Percentiles rank a stretch among this genome's conserved stretches.
phyloP scores from a whole-genome alignment of 2,329 filamentous ascomycete genomes.

The Nannizziopsis arthrosporioides region DNA sequence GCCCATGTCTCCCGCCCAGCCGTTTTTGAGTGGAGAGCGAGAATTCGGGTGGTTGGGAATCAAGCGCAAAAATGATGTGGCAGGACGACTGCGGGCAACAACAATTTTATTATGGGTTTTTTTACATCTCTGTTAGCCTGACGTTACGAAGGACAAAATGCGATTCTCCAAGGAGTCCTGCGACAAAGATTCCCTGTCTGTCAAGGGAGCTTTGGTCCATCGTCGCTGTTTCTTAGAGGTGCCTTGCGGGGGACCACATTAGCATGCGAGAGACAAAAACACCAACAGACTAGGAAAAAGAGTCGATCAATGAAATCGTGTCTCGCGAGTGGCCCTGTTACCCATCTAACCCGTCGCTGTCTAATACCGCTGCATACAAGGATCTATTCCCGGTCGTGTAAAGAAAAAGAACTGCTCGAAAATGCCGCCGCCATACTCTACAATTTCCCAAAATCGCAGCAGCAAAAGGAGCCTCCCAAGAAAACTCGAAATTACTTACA shows the following conservation, averaged over 20 bases:
- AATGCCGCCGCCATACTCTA: constrained; percentile 5
- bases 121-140: neutral
- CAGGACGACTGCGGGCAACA: constrained; percentile 3
- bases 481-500: constrained; percentile 40
- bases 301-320: too few relatives aligned
- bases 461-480: neutral
- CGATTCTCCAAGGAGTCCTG: neutral
- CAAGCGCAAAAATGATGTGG: constrained; percentile 9
- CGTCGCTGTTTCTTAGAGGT: too few relatives aligned
- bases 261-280: too few relatives aligned
- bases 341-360: too few relatives aligned
- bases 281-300: too few relatives aligned
- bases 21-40: neutral
- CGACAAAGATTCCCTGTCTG: too few relatives aligned
- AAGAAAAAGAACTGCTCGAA: too few relatives aligned
- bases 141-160: neutral
- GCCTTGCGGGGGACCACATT: too few relatives aligned
- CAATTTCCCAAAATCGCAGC: constrained; percentile 5
- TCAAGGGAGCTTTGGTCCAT: too few relatives aligned
- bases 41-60: constrained; percentile 10
- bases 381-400: too few relatives aligned
- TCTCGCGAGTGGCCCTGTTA: too few relatives aligned
- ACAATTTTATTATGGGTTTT: neutral
- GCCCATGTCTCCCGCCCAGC: neutral
- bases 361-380: too few relatives aligned